Percentiles rank a stretch among this genome's conserved stretches.
Conservation (phyloP, 2,329 filamentous ascomycete species). For the Berkeleyomyces basicola region DNA sequence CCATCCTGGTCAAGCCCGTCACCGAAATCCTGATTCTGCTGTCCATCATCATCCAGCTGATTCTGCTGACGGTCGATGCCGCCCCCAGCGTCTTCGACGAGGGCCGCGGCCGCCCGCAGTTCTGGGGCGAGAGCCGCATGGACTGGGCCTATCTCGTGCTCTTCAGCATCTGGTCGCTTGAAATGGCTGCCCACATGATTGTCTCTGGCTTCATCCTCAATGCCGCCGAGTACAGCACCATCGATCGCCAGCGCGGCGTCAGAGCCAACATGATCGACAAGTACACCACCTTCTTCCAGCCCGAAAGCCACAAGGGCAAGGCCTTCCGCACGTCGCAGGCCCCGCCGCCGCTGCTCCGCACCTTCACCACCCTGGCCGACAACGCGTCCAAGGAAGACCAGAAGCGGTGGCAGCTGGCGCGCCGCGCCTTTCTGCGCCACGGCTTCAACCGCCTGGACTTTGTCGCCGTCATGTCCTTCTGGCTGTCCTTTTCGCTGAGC, state of each 20-base stretch:
- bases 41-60: conserved; percentile 72
- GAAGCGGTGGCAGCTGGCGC: conserved; percentile 69
- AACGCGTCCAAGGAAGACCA: conserved; percentile 55
- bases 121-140: conserved; percentile 52
- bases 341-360: conserved; percentile 3
- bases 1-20: conserved; percentile 69
- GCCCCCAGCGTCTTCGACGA: conserved; percentile 50
- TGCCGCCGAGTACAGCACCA: conserved; percentile 78
- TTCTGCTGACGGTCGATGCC: conserved; percentile 76
- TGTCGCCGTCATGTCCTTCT: conserved; percentile 84
- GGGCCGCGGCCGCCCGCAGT: conserved; percentile 39
- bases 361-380: conserved; percentile 54
- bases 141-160: conserved; percentile 70
- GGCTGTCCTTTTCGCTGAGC: conserved; percentile 69
- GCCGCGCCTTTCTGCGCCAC: conserved; percentile 82
- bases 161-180: conserved; percentile 79
- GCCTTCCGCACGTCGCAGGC: conserved; percentile 31
- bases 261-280: conserved; percentile 59
- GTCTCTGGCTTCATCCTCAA: conserved; percentile 91
- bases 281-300: conserved; percentile 64
- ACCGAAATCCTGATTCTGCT: conserved; percentile 76
- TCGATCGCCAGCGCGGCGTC: conserved; percentile 61
- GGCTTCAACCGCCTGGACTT: conserved; percentile 95
- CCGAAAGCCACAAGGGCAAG: conserved; percentile 51
- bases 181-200: conserved; percentile 66